Evolutionary conservation across 495 filamentous ascomycete genomes (phyloP), one percentile per base, ranked within the genome.

Genomic region (Penicillium roqueforti): DNA sequence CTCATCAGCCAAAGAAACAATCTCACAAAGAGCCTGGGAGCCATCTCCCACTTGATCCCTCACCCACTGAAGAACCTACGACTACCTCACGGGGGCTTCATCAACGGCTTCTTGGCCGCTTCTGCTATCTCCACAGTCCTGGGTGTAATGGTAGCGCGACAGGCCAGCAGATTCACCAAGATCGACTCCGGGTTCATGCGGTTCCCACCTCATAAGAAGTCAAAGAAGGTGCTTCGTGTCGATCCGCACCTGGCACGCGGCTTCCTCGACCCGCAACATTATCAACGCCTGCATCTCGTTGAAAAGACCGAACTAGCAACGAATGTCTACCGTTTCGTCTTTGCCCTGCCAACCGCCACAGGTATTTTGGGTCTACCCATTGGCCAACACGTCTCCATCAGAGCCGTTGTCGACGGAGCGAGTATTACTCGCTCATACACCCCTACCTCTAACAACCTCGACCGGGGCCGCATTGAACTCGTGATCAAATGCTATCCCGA

Each of bases 331-430:
- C 68, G 63, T 16, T 68, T 81, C 37, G 61, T 74, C 40, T 81
- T 83, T 47, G 66, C 68, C 28, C 70, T 83, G 3, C 80, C 80
- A 7, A 59, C 56, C 6, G 18, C 60, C 9, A 53, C 62, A 6
- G 61, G 64, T 14, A 67, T 77, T 0, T 67, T 83, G 2, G 78
- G 80, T 25, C 69, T 82, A 1, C 80, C 79, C 1, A 78, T 73
- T 18, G 77, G 78, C 3, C 77, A 81, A 55, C 77, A 81, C 55
- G 70, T 81, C 22, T 74, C 74, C n/a, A 78, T 81, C 54, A 67
- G 66, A 31, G 72, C 76, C 3, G 58, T 47, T 6, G 59, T 80
- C n/a, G 58, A 79, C 51, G 77, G 73, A 10, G 59, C 69, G 25
- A 38, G 62, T 6, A 70, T 80, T 8, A 68, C 69, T 4, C 60